Evolutionary conservation across 2,329 filamentous ascomycete genomes (phyloP).

Genomic region (Mollisiaceae sp.): DNA sequence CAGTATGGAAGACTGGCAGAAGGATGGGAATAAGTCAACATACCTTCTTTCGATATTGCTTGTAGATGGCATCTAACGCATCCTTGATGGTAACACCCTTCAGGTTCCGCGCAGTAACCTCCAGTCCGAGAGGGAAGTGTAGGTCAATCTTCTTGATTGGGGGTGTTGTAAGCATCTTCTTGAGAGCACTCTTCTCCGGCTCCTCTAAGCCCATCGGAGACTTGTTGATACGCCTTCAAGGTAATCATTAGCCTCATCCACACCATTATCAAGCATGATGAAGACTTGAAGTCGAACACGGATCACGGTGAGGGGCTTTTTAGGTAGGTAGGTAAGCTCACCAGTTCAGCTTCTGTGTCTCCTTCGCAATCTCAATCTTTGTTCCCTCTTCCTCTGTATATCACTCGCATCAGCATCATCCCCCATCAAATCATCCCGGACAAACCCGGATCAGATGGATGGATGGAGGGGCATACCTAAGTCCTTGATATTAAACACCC

Average conservation of each 20-base stretch:
- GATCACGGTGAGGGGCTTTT: neutral
- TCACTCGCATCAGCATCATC: conserved; percentile 2
- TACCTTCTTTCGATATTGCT: conserved; percentile 96
- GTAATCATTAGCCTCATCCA: neutral
- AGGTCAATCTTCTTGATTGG: conserved; percentile 94
- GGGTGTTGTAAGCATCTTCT: conserved; percentile 78
- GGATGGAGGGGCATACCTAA: conserved; percentile 65
- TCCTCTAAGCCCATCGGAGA: conserved; percentile 81
- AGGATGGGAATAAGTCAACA: conserved; percentile 38
- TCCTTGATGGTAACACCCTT: conserved; percentile 98
- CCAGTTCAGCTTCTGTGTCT: conserved; percentile 90
- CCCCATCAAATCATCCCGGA: neutral
- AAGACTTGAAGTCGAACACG: neutral
- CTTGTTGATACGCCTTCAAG: conserved; percentile 87
- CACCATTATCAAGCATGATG: neutral
- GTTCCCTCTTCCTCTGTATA: conserved; percentile 72
- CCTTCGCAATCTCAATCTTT: conserved; percentile 74
- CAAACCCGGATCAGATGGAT: conserved; percentile 1
- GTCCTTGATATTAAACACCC: conserved; percentile 83
- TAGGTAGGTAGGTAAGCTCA: conserved; percentile 45
- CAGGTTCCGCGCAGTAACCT: conserved; percentile 87
- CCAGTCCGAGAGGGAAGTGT: conserved; percentile 84
- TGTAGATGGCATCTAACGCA: conserved; percentile 92
- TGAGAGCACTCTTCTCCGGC: conserved; percentile 70
- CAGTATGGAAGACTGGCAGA: neutral